Percentiles rank a stretch among this genome's conserved stretches.
Evolutionary conservation across 345 rosid genomes (phyloP).

Genomic region (Streptanthus diversifolius): DNA sequence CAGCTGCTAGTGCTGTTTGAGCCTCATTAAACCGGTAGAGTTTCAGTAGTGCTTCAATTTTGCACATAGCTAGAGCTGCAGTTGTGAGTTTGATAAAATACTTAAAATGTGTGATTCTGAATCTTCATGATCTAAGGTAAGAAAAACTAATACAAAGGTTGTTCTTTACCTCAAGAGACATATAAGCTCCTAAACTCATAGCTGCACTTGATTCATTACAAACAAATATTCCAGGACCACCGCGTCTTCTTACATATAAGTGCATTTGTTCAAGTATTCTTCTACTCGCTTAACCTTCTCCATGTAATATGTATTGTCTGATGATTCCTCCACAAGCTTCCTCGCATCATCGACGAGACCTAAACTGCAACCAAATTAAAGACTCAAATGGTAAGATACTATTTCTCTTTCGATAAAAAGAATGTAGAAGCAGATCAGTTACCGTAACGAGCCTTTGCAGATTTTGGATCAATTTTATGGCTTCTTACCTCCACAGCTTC

Average conservation of each 20-base stretch:
- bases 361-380: slow-evolving; percentile 51
- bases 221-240: slow-evolving; percentile 59
- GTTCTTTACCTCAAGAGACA: slow-evolving; percentile 61
- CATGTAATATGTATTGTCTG: no score
- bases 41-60: slow-evolving; percentile 74
- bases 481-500: slow-evolving; percentile 83
- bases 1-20: slow-evolving; percentile 36
- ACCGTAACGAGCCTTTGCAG: slow-evolving; percentile 78
- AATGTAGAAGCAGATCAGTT: background rate
- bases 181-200: slow-evolving; percentile 66
- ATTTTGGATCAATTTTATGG: slow-evolving; percentile 76
- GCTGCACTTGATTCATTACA: slow-evolving; percentile 63
- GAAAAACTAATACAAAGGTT: slow-evolving; percentile 23
- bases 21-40: slow-evolving; percentile 64
- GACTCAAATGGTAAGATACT: background rate
- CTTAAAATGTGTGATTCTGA: slow-evolving; percentile 18
- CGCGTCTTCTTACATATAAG: slow-evolving; percentile 58
- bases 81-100: background rate
- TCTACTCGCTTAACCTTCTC: slow-evolving; percentile 32
- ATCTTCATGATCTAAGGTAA: slow-evolving; percentile 17
- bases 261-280: slow-evolving; percentile 60
- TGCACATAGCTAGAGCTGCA: slow-evolving; percentile 86
- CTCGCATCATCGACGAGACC: slow-evolving; percentile 80
- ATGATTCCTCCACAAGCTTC: slow-evolving; percentile 39
- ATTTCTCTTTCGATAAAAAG: background rate